Conservation (phyloP, 225 moss, liverwort and hornwort genomes). For the Pseudisothecium myosuroides region DNA sequence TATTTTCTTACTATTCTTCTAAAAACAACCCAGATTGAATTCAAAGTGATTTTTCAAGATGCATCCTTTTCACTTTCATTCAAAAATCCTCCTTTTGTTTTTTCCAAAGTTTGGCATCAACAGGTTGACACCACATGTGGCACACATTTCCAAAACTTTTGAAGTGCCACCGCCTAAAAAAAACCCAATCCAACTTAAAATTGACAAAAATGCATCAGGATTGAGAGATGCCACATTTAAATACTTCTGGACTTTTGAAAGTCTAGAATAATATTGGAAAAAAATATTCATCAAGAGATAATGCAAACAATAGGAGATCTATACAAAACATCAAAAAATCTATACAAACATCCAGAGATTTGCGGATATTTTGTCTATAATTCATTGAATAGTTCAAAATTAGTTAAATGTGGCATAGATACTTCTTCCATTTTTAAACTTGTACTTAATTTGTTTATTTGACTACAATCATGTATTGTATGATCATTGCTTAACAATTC, state of each 20-base stretch:
- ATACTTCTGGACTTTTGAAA: too few relatives aligned
- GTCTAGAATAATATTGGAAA: too few relatives aligned
- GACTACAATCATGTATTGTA: background rate
- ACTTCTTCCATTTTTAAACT: rapidly evolving
- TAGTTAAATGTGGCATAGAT: too few relatives aligned
- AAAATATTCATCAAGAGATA: too few relatives aligned
- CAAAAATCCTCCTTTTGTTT: background rate
- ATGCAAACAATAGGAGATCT: too few relatives aligned
- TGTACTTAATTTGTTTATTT: background rate
- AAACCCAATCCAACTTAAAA: background rate
- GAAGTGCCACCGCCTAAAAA: background rate
- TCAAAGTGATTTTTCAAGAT: background rate
- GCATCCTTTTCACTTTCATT: background rate
- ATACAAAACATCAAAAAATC: too few relatives aligned
- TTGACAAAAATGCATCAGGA: background rate
- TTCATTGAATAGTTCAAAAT: too few relatives aligned
- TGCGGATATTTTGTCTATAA: too few relatives aligned
- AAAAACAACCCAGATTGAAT: rapidly evolving
- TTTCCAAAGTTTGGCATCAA: background rate
- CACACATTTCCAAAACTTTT: too few relatives aligned
- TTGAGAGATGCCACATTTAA: too few relatives aligned
- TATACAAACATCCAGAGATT: too few relatives aligned
- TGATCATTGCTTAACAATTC: background rate
- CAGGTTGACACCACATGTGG: rapidly evolving
- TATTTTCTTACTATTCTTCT: background rate